Percentiles rank a stretch among this genome's conserved stretches.
phyloP scores from a whole-genome alignment of 2,329 filamentous ascomycete species.

The Penicillium frequentans region DNA sequence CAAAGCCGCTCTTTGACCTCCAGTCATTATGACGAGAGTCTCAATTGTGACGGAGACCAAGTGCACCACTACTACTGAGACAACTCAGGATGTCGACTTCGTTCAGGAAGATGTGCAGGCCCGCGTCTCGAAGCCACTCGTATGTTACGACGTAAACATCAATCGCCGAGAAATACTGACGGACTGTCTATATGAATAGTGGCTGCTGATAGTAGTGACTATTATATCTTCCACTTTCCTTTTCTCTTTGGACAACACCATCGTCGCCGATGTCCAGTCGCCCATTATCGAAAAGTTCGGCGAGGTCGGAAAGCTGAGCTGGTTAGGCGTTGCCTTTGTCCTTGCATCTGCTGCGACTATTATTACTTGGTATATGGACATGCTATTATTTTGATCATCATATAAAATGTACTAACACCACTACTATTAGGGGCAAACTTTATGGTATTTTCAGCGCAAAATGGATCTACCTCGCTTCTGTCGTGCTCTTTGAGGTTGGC shows the following conservation, averaged over 20 bases:
- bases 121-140: conserved; percentile 7
- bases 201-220: conserved; percentile 22
- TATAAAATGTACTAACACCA: background rate
- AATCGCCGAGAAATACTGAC: background rate
- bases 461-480: conserved; percentile 35
- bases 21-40: background rate
- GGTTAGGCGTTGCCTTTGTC: conserved; percentile 46
- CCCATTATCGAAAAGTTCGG: conserved; percentile 42
- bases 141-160: background rate
- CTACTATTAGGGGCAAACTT: conserved; percentile 36
- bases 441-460: conserved; percentile 50
- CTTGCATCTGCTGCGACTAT: conserved; percentile 44
- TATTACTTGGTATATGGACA: conserved; percentile 30
- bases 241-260: conserved; percentile 47
- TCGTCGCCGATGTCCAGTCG: conserved; percentile 51
- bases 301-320: conserved; percentile 42
- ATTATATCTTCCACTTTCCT: conserved; percentile 41
- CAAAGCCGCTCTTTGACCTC: background rate
- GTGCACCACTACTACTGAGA: background rate
- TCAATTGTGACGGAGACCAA: background rate
- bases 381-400: background rate
- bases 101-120: conserved; percentile 11
- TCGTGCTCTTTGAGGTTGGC: conserved; percentile 33
- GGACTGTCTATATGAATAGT: conserved; percentile 5
- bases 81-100: conserved; percentile 6